phyloP scores from a whole-genome alignment of 2,329 filamentous ascomycete species.

The Aspergillus tamarii region DNA sequence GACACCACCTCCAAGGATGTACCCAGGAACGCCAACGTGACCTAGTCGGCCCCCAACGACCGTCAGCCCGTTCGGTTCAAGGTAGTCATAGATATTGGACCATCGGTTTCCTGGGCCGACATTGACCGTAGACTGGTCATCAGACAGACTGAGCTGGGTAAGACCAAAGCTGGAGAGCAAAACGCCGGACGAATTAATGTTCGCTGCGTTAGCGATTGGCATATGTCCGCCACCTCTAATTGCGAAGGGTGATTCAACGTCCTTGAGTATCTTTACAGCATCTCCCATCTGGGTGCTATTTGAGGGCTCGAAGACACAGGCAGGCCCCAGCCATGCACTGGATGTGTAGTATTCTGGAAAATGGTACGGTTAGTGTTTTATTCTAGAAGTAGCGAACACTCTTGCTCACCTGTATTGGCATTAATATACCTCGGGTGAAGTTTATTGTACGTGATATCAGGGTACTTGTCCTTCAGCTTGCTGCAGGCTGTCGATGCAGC shows the following conservation, averaged over 20 bases:
- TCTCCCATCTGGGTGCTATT: not conserved
- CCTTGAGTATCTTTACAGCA: not conserved
- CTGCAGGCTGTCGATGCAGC: not conserved
- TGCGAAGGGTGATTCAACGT: not conserved
- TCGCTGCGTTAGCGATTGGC: constrained; percentile 3
- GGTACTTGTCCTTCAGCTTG: not conserved
- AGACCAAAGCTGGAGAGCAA: constrained; percentile 1
- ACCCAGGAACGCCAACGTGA: constrained; percentile 3
- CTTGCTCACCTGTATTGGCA: not conserved
- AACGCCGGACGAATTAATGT: constrained; percentile 1
- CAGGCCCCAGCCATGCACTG: not conserved
- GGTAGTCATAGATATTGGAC: constrained; percentile 5
- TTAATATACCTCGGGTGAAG: not conserved
- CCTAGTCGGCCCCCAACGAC: constrained; percentile 4
- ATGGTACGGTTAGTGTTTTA: not conserved
- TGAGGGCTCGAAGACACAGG: not conserved
- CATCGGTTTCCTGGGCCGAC: constrained; percentile 4
- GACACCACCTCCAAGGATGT: constrained; percentile 1
- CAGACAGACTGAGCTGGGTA: not conserved
- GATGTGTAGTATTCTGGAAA: not conserved
- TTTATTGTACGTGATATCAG: not conserved
- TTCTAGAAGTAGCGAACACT: too few relatives aligned
- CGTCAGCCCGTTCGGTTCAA: not conserved
- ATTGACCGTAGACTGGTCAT: not conserved
- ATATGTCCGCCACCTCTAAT: constrained; percentile 4